Evolutionary conservation across 129 eudicot genomes (phyloP), one percentile per base, ranked within the genome.

Genomic region (Ambrosia trifida): DNA sequence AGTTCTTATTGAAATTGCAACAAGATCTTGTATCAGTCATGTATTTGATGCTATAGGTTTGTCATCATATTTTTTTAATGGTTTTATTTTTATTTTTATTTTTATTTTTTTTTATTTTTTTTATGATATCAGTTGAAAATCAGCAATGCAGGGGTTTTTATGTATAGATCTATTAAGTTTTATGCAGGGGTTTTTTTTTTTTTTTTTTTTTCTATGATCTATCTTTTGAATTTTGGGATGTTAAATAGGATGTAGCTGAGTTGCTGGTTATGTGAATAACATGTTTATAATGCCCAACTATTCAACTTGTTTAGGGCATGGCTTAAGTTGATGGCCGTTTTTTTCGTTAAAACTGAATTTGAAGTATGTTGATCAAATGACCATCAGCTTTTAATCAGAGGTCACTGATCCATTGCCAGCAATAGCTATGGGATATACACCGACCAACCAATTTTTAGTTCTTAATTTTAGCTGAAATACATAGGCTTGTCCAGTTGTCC

Each of bases 391-490:
- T 53, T 53, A 5, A 20, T 4, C 16, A 18, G 20, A 28, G 64
- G 64, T 28, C 30, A 52, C 59, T 2, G 13, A 11, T 57, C 64
- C 64, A 57, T 28, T 57, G 38, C 64, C 28, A 57, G 38, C 64
- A 24, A 58, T 58, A 28, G 18, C 41, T 58, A 30, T 58, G 10
- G 64, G 17, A 58, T 28, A 58, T 69, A 49, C 50, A 36, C 24
- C 35, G 11, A 38, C 35, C 51, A 70, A 19, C 65, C 75, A 19
- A 18, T 38, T 70, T 38, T 40, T 10, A 54, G 65, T 56, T 70
- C 18, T 35, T 35, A 35, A 35, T 35, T 35, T 35, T 3, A 19
- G 30, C 13, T 16, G 12, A 40, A 41, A 7, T 71, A 36, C 30
- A 5, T 47, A 51, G 3, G 24, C 11, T 11, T 69, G 73, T 18